Evolutionary conservation across 2,329 filamentous ascomycete species (phyloP).

Genomic region (Beauveria australis): DNA sequence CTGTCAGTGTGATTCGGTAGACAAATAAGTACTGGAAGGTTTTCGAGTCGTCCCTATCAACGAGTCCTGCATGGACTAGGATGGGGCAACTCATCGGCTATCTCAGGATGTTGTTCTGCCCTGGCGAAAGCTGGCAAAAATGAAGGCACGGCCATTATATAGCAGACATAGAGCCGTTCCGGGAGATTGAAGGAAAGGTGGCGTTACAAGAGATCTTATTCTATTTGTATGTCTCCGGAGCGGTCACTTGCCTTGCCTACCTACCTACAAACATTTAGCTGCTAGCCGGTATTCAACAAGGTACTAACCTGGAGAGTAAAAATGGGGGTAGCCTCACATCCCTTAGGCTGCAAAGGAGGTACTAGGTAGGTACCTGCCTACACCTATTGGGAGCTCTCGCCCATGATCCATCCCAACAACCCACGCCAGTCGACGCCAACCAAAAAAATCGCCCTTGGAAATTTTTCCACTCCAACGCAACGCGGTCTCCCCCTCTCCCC

Average conservation of each 20-base stretch:
- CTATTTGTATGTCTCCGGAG: too few species aligned
- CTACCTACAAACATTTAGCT: too few species aligned
- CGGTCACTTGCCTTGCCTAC: too few species aligned
- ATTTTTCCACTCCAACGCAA: slow-evolving; percentile 23
- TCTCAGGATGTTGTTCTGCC: too few species aligned
- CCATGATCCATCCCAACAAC: slow-evolving; percentile 5
- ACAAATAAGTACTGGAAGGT: not conserved
- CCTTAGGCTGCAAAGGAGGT: not conserved
- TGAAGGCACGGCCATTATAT: too few species aligned
- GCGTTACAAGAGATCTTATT: too few species aligned
- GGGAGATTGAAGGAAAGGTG: too few species aligned
- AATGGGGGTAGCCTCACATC: not conserved
- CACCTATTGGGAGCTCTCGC: too few species aligned
- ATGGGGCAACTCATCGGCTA: not conserved
- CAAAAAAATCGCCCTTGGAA: slow-evolving; percentile 22
- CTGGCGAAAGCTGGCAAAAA: too few species aligned
- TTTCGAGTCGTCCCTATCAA: not conserved
- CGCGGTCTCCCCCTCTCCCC: slow-evolving; percentile 15
- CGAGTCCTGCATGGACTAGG: not conserved
- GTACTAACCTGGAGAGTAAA: too few species aligned
- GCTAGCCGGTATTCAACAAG: too few species aligned
- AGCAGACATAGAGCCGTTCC: too few species aligned
- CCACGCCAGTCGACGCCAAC: slow-evolving; percentile 2
- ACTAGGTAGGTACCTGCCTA: not conserved
- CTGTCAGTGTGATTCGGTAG: not conserved